Percentiles rank a stretch among this genome's conserved stretches.
Conservation (phyloP, 768 basidiomycete species). For the Chalciporus pseudorubinellus region DNA sequence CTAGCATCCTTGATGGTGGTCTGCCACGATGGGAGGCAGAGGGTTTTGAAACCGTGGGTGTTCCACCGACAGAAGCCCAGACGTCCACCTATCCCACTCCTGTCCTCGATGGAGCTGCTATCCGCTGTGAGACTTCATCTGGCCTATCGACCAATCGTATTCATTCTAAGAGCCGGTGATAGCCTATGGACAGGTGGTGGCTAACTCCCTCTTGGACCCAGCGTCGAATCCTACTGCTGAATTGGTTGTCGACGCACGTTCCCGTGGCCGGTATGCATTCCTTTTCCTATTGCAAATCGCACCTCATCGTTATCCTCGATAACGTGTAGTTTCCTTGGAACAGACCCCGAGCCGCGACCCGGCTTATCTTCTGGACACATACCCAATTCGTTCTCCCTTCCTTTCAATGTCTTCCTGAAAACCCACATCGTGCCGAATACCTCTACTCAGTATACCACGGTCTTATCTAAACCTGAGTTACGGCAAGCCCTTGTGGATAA, state of each 20-base stretch:
- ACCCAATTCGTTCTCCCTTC: slow-evolving; percentile 79
- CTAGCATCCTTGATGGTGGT: slow-evolving; percentile 91
- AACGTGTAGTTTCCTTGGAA: slow-evolving; percentile 66
- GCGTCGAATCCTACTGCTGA: slow-evolving; percentile 47
- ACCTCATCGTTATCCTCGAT: slow-evolving; percentile 4
- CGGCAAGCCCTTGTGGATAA: slow-evolving; percentile 56
- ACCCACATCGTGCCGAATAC: slow-evolving; percentile 33
- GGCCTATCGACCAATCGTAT: slow-evolving; percentile 31
- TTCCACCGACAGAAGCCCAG: slow-evolving; percentile 23
- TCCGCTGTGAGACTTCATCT: slow-evolving; percentile 42
- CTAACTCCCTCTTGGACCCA: slow-evolving; percentile 57
- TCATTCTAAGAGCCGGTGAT: slow-evolving; percentile 12
- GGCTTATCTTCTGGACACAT: slow-evolving; percentile 91
- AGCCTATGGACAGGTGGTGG: slow-evolving; percentile 82
- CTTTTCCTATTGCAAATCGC: neutral
- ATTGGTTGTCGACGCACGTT: slow-evolving; percentile 85
- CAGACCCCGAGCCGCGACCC: slow-evolving; percentile 85
- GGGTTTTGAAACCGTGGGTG: slow-evolving; percentile 50
- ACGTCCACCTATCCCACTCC: slow-evolving; percentile 51
- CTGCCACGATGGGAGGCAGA: slow-evolving; percentile 78
- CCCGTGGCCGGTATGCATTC: slow-evolving; percentile 65
- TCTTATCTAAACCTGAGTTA: slow-evolving; percentile 58
- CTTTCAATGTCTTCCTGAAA: slow-evolving; percentile 74
- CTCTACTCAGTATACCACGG: slow-evolving; percentile 53
- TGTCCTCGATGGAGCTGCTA: slow-evolving; percentile 43